Conservation (phyloP, 768 basidiomycete species). For the Leccinum barrowsii region DNA sequence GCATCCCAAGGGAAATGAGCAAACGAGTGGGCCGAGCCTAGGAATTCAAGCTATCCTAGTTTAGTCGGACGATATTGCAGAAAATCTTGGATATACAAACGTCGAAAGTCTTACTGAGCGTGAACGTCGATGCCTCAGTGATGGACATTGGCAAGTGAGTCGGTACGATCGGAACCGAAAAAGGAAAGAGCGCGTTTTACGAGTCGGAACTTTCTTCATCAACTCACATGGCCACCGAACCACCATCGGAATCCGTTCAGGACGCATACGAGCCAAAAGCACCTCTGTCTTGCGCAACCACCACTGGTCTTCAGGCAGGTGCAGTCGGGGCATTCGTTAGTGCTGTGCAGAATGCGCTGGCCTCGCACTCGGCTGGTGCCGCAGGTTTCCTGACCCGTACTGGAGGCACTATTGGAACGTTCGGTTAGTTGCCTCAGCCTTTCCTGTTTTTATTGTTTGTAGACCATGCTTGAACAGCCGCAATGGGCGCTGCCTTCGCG, state of each 20-base stretch:
- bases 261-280: slow-evolving; percentile 47
- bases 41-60: slow-evolving; percentile 32
- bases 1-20: slow-evolving; percentile 45
- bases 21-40: slow-evolving; percentile 32
- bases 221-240: slow-evolving; percentile 21
- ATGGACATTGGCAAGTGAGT: slow-evolving; percentile 14
- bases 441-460: not conserved
- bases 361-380: slow-evolving; percentile 72
- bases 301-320: slow-evolving; percentile 60
- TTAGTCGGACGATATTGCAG: slow-evolving; percentile 11
- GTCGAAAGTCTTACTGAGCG: slow-evolving; percentile 38
- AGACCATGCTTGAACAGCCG: slow-evolving; percentile 48
- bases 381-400: slow-evolving; percentile 84
- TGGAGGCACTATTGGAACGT: slow-evolving; percentile 87
- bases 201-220: slow-evolving; percentile 7
- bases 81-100: slow-evolving; percentile 36
- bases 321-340: slow-evolving; percentile 68
- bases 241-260: slow-evolving; percentile 14
- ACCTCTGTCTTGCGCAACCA: slow-evolving; percentile 52
- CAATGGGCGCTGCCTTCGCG: slow-evolving; percentile 85
- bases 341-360: slow-evolving; percentile 76
- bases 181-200: slow-evolving; percentile 16
- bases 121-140: slow-evolving; percentile 31
- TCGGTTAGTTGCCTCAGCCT: slow-evolving; percentile 54
- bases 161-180: slow-evolving; percentile 11